phyloP scores from a whole-genome alignment of 108 stramenopile species.

The Pseudonitzschia multiseries region DNA sequence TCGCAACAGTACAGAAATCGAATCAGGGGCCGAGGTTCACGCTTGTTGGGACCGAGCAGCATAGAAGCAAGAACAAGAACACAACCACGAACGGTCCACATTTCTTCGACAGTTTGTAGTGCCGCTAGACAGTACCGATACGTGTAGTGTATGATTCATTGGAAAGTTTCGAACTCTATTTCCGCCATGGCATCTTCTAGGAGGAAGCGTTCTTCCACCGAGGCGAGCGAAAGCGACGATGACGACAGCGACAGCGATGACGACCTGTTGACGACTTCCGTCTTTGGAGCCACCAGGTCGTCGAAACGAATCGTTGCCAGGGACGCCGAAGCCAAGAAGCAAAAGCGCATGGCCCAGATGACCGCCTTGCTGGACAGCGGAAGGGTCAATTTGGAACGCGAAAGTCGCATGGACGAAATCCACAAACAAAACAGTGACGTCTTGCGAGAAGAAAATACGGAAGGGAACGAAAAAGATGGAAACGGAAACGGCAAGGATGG shows the following conservation, averaged over 20 bases:
- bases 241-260: constrained; percentile 7
- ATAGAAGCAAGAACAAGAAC: no score
- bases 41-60: no score
- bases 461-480: neutral
- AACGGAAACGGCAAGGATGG: neutral
- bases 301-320: neutral
- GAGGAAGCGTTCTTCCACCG: neutral
- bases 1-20: no score
- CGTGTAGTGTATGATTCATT: no score
- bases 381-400: neutral
- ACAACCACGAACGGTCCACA: no score
- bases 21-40: no score
- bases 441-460: neutral
- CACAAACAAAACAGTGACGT: neutral
- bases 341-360: constrained; percentile 1
- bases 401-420: constrained; percentile 10
- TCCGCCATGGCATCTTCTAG: neutral
- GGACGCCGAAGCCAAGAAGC: constrained; percentile 4
- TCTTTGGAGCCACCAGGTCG: neutral
- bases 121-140: no score
- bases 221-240: constrained; percentile 4
- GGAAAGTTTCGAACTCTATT: no score
- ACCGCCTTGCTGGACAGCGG: neutral
- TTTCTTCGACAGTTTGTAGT: no score
- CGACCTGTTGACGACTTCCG: neutral